These are phyloP conservation scores for Plasmodium gonderi DNA, from an alignment of 169 alveolate genomes.

Conservation along the genomic window DNA sequence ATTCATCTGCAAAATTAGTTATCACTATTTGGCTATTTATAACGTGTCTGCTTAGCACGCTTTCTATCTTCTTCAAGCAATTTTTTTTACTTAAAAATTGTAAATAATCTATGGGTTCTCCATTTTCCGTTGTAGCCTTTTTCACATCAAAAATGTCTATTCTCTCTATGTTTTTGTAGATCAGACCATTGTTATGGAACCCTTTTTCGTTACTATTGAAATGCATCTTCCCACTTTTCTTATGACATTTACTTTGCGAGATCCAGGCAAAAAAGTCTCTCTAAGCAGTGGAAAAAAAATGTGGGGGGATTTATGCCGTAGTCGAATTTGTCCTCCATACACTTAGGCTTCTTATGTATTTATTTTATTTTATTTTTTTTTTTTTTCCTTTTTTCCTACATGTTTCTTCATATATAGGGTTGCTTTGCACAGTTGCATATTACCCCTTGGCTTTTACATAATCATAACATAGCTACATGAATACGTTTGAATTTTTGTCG, in stretches of 20 bases:
- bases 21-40: constrained; percentile 35
- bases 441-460: not conserved
- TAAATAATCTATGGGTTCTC: constrained; percentile 9
- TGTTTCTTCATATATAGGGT: not conserved
- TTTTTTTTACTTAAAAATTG: constrained; percentile 16
- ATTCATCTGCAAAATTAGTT: constrained; percentile 62
- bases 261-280: not conserved
- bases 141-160: constrained; percentile 2
- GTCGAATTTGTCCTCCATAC: too few relatives aligned
- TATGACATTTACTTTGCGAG: too few relatives aligned
- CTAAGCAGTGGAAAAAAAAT: not conserved
- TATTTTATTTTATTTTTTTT: too few relatives aligned
- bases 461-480: not conserved
- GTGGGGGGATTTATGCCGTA: not conserved
- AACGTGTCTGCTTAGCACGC: not conserved
- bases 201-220: constrained; percentile 20
- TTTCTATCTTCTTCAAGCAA: constrained; percentile 6
- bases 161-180: constrained; percentile 22
- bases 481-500: not conserved
- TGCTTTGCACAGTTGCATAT: not conserved
- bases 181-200: constrained; percentile 30
- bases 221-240: constrained; percentile 21
- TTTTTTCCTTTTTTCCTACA: too few relatives aligned
- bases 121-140: not conserved
- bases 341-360: too few relatives aligned